Conservation (phyloP, 305 asterid species). For the Stenogyne calaminthoides region DNA sequence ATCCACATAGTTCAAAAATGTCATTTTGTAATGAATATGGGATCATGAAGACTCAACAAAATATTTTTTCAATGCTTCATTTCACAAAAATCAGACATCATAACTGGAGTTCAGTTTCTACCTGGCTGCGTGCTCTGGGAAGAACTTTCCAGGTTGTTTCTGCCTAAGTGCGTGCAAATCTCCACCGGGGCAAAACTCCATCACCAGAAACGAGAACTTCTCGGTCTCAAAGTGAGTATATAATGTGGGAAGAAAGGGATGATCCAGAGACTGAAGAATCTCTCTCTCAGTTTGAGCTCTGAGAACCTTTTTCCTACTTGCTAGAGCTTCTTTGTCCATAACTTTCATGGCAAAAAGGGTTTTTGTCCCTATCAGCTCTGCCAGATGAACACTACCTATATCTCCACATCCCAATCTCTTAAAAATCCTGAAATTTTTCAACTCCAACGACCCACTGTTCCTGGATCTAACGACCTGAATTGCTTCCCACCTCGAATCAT, state of each 20-base stretch:
- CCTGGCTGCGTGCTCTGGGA: slow-evolving; percentile 68
- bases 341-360: slow-evolving; percentile 61
- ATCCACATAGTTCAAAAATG: slow-evolving; percentile 1
- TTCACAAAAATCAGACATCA: not conserved
- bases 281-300: slow-evolving; percentile 62
- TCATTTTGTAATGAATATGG: not conserved
- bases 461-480: slow-evolving; percentile 54
- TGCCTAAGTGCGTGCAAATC: slow-evolving; percentile 60
- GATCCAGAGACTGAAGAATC: slow-evolving; percentile 55
- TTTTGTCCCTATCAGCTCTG: slow-evolving; percentile 57
- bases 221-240: slow-evolving; percentile 61
- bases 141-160: slow-evolving; percentile 58
- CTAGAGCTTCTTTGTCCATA: slow-evolving; percentile 57
- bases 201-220: slow-evolving; percentile 50
- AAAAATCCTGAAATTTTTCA: slow-evolving; percentile 57
- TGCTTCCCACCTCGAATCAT: slow-evolving; percentile 64
- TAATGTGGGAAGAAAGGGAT: slow-evolving; percentile 59
- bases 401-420: slow-evolving; percentile 64
- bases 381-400: slow-evolving; percentile 59
- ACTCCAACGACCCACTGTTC: slow-evolving; percentile 44
- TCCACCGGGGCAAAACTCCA: slow-evolving; percentile 64
- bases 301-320: slow-evolving; percentile 49
- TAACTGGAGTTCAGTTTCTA: slow-evolving; percentile 5
- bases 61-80: not conserved
- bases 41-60: slow-evolving; percentile 5